phyloP scores from a whole-genome alignment of 257 asterid species.

The Phtheirospermum japonicum region DNA sequence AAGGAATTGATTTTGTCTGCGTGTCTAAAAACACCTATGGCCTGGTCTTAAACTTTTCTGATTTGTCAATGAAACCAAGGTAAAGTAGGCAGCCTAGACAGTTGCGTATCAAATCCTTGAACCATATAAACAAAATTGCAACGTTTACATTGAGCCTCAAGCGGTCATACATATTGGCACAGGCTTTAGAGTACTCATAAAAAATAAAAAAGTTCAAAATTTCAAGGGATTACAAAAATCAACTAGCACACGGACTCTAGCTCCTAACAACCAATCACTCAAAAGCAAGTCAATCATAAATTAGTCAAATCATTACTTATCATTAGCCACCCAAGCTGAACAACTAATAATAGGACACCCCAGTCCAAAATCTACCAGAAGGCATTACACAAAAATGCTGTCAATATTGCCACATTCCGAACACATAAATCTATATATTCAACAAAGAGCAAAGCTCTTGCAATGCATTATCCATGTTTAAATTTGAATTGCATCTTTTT shows the following conservation, averaged over 20 bases:
- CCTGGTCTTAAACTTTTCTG: not conserved
- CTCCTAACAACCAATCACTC: not conserved
- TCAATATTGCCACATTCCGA: not conserved
- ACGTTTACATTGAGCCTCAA: not conserved
- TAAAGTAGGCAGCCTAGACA: not conserved
- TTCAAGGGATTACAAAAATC: not conserved
- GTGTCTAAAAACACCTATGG: not conserved
- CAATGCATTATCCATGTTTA: not conserved
- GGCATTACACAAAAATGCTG: not conserved
- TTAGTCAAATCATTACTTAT: not conserved
- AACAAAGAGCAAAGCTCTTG: not conserved
- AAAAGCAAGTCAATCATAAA: not conserved
- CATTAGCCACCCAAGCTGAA: not conserved
- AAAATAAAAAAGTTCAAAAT: not conserved
- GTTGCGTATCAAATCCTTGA: slow-evolving; percentile 1
- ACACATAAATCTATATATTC: not conserved
- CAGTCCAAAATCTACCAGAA: slow-evolving; percentile 7
- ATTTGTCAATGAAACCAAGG: not conserved
- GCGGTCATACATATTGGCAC: not conserved
- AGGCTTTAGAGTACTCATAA: not conserved
- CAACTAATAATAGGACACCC: too few species aligned
- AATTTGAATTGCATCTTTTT: not conserved
- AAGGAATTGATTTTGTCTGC: not conserved
- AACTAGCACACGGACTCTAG: not conserved
- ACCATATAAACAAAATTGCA: slow-evolving; percentile 1